phyloP scores from a whole-genome alignment of 139 green algal genomes.

The Penium margaritaceum region DNA sequence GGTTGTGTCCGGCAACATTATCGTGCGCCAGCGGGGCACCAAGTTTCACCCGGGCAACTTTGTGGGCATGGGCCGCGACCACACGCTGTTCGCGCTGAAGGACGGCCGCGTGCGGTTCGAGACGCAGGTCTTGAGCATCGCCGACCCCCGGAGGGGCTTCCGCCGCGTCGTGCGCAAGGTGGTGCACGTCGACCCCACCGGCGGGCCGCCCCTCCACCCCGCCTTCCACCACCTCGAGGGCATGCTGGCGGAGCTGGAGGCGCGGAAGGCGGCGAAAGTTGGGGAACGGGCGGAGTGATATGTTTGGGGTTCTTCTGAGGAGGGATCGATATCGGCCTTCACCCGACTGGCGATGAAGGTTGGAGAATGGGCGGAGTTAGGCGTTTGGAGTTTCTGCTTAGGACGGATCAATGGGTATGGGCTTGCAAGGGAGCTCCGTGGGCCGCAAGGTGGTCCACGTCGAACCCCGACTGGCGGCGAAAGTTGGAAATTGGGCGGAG shows the following conservation, averaged over 20 bases:
- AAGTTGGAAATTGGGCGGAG: too few relatives aligned
- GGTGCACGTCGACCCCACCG: constrained; percentile 34
- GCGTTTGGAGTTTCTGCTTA: too few relatives aligned
- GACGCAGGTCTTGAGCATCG: not conserved
- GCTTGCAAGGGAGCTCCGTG: too few relatives aligned
- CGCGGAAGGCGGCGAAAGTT: too few relatives aligned
- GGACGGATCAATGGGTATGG: too few relatives aligned
- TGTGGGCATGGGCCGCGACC: constrained; percentile 79
- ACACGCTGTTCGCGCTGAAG: constrained; percentile 76
- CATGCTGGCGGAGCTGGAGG: constrained; percentile 1
- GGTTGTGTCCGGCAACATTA: constrained; percentile 78
- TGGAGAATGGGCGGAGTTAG: too few relatives aligned
- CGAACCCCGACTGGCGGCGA: too few relatives aligned
- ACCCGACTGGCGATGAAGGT: too few relatives aligned
- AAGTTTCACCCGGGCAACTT: constrained; percentile 72
- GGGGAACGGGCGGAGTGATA: too few relatives aligned
- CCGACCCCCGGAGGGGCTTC: constrained; percentile 10
- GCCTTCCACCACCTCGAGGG: constrained; percentile 17
- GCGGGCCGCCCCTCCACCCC: constrained; percentile 32
- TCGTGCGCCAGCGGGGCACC: constrained; percentile 83
- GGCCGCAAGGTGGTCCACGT: too few relatives aligned
- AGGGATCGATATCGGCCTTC: too few relatives aligned
- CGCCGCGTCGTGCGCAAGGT: constrained; percentile 3
- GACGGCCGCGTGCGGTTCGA: constrained; percentile 67
- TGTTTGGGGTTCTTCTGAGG: too few relatives aligned